Evolutionary conservation across 2,329 filamentous ascomycete genomes (phyloP).

Genomic region (Esteya vermicola): DNA sequence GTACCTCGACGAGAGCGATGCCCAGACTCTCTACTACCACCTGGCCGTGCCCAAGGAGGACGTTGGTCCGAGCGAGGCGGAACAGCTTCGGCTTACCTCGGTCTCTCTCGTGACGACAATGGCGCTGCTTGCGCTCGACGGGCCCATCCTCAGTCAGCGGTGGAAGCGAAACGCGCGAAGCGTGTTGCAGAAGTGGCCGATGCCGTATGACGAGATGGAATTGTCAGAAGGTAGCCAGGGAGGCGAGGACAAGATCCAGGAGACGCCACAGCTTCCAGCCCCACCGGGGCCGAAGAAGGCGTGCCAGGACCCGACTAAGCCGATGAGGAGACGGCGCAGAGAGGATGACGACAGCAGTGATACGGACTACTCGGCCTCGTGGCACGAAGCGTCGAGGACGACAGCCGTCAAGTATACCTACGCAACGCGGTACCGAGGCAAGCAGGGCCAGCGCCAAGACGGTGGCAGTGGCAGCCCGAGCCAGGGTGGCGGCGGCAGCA

Average conservation of each 20-base stretch:
- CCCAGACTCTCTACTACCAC: conserved; percentile 3
- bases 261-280: too few relatives aligned
- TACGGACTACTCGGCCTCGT: not conserved
- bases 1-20: not conserved
- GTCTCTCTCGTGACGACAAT: not conserved
- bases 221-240: too few relatives aligned
- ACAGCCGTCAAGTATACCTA: not conserved
- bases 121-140: not conserved
- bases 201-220: too few relatives aligned
- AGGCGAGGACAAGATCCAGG: not conserved
- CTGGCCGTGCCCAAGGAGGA: not conserved
- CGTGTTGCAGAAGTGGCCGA: not conserved
- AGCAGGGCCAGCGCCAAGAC: too few relatives aligned
- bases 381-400: not conserved
- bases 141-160: not conserved
- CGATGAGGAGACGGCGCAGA: not conserved
- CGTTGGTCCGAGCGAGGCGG: not conserved
- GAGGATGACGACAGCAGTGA: not conserved
- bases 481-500: not conserved
- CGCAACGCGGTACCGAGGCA: not conserved
- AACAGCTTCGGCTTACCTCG: not conserved
- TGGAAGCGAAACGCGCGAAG: not conserved
- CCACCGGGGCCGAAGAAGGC: not conserved
- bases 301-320: not conserved
- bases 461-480: not conserved